phyloP scores from a whole-genome alignment of 345 rosid species.

The Raphanus sativus region DNA sequence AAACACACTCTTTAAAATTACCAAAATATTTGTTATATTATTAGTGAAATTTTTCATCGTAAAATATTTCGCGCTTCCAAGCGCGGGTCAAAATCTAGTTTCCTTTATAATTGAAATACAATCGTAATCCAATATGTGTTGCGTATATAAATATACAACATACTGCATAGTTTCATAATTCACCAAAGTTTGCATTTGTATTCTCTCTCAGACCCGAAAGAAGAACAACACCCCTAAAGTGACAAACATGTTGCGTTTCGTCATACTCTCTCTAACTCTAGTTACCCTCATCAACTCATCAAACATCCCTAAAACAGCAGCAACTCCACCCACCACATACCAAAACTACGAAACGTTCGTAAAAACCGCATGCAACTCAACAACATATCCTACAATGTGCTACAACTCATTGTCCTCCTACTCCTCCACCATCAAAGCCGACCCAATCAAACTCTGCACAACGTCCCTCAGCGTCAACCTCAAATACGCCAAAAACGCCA shows the following conservation, averaged over 20 bases:
- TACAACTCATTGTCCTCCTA: slow-evolving; percentile 50
- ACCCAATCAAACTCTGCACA: slow-evolving; percentile 55
- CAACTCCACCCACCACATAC: slow-evolving; percentile 25
- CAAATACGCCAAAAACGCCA: slow-evolving; percentile 38
- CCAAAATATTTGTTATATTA: too few species aligned
- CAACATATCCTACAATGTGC: slow-evolving; percentile 35
- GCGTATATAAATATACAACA: background rate
- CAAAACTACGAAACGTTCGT: background rate
- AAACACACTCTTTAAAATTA: too few species aligned
- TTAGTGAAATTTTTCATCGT: too few species aligned
- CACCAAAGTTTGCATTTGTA: background rate
- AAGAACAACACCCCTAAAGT: background rate
- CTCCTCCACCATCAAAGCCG: slow-evolving; percentile 48
- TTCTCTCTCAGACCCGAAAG: background rate
- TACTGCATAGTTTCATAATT: slow-evolving; percentile 10
- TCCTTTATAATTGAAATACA: background rate
- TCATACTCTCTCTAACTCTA: slow-evolving; percentile 25
- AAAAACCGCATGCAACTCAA: background rate
- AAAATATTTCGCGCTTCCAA: too few species aligned
- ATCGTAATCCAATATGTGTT: background rate
- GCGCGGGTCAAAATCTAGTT: too few species aligned
- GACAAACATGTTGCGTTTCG: slow-evolving; percentile 24
- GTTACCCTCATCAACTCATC: slow-evolving; percentile 26
- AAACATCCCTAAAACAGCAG: slow-evolving; percentile 7
- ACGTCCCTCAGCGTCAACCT: slow-evolving; percentile 51